phyloP scores from a whole-genome alignment of 106 monocot genomes.

The Amphibolis antarctica region DNA sequence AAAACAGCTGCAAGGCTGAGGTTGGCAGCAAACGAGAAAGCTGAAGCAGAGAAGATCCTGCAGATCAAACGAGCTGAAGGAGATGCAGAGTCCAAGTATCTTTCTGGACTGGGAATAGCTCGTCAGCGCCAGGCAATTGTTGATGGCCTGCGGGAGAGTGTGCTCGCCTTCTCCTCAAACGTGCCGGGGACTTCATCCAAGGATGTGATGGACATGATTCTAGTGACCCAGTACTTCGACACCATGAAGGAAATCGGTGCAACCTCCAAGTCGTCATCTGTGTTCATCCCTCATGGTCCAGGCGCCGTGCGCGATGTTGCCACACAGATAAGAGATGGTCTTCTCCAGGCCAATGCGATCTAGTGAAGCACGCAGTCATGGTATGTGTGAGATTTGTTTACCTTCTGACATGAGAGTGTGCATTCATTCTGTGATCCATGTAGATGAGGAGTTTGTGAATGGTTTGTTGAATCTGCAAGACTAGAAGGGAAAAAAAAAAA shows the following conservation, averaged over 20 bases:
- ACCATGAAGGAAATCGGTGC: slow-evolving; percentile 79
- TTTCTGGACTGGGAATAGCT: slow-evolving; percentile 60
- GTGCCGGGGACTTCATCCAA: slow-evolving; percentile 58
- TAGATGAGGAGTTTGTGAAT: too few species aligned
- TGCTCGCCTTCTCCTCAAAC: slow-evolving; percentile 52
- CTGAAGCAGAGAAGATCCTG: slow-evolving; percentile 73
- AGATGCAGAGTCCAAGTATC: slow-evolving; percentile 74
- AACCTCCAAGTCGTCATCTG: slow-evolving; percentile 41
- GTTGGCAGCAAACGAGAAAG: slow-evolving; percentile 63
- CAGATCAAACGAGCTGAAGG: slow-evolving; percentile 76
- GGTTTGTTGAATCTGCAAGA: too few species aligned
- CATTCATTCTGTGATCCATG: too few species aligned
- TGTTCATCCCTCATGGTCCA: slow-evolving; percentile 74
- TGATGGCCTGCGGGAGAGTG: slow-evolving; percentile 64
- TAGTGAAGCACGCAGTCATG: too few species aligned
- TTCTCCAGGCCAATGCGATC: slow-evolving; percentile 28
- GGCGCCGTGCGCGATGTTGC: slow-evolving; percentile 56
- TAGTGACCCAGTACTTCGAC: slow-evolving; percentile 75
- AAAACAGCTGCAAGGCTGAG: slow-evolving; percentile 51
- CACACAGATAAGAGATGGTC: slow-evolving; percentile 45
- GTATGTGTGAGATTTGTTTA: too few species aligned
- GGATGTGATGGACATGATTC: slow-evolving; percentile 87
- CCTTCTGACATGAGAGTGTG: too few species aligned
- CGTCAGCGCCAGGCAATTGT: slow-evolving; percentile 78
- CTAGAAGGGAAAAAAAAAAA: too few species aligned